Percentiles rank a stretch among this genome's conserved stretches.
phyloP scores from a whole-genome alignment of 495 filamentous ascomycete genomes.

The Penicillium ucsense region DNA sequence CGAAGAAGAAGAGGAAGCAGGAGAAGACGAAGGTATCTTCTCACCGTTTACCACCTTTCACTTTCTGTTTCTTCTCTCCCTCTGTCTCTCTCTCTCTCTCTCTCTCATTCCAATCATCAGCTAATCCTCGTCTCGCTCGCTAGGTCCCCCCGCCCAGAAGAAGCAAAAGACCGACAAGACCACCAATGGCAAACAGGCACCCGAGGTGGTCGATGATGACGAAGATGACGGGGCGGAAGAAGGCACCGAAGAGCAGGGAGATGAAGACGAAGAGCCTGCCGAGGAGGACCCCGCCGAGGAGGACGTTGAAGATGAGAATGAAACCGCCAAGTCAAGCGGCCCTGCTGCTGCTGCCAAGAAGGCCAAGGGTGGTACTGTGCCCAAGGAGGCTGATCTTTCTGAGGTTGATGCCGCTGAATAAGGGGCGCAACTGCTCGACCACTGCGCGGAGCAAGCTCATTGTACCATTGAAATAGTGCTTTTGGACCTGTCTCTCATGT shows the following conservation, averaged over 20 bases:
- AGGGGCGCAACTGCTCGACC: constrained; percentile 10
- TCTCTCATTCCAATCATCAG: no score
- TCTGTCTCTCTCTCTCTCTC: no score
- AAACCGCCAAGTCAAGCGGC: constrained; percentile 29
- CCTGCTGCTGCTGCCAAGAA: constrained; percentile 34
- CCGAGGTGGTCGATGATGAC: constrained; percentile 13
- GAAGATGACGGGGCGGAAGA: constrained; percentile 16
- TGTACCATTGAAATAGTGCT: no score
- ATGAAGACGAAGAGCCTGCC: constrained; percentile 23
- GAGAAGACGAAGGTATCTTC: constrained; percentile 9
- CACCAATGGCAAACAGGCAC: constrained; percentile 17
- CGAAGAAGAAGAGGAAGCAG: constrained; percentile 17
- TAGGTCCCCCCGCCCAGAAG: constrained; percentile 32
- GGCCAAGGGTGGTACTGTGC: constrained; percentile 33
- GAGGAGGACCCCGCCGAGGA: constrained; percentile 11
- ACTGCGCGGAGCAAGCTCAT: no score
- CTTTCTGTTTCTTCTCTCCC: no score
- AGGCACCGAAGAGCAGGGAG: constrained; percentile 17
- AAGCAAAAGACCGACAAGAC: constrained; percentile 23
- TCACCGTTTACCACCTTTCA: not conserved
- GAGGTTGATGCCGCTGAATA: constrained; percentile 24
- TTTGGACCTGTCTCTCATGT: no score
- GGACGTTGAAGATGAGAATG: constrained; percentile 20
- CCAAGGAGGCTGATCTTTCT: constrained; percentile 39
- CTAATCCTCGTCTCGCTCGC: not conserved